These are phyloP conservation scores for Liquidambar formosana DNA, from an alignment of 164 flowering plant genomes.

Conservation along the genomic window DNA sequence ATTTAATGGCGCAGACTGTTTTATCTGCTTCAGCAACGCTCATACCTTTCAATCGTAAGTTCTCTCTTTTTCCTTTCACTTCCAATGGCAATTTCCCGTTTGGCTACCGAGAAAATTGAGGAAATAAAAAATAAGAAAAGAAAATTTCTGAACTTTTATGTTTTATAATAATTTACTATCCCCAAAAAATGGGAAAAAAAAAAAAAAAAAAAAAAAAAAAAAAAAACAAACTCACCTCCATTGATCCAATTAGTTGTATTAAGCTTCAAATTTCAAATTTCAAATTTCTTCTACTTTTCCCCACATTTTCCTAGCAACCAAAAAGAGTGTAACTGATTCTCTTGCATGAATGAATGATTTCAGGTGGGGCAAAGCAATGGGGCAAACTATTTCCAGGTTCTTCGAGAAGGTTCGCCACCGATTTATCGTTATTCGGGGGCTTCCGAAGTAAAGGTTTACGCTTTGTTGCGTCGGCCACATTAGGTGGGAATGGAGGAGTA, in stretches of 20 bases:
- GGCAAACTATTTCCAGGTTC: slow-evolving; percentile 15
- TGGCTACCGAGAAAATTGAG: background rate
- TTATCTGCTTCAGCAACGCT: slow-evolving; percentile 17
- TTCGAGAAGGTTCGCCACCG: slow-evolving; percentile 9
- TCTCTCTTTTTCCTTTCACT: background rate
- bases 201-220: too few species aligned
- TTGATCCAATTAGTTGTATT: background rate
- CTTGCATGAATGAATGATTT: background rate
- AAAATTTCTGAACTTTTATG: too few species aligned
- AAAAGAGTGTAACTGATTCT: background rate
- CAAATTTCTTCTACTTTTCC: background rate
- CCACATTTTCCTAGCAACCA: slow-evolving; percentile 3
- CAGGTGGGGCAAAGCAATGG: slow-evolving; percentile 27
- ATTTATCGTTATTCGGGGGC: background rate
- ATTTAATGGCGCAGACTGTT: slow-evolving; percentile 12
- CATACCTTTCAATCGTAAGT: slow-evolving; percentile 21
- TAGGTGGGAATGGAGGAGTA: slow-evolving; percentile 14
- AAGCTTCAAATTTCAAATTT: background rate
- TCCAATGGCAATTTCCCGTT: background rate
- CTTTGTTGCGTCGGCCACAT: slow-evolving; percentile 16
- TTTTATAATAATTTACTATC: too few species aligned
- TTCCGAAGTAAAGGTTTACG: slow-evolving; percentile 12
- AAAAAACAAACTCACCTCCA: too few species aligned
- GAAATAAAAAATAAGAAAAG: background rate
- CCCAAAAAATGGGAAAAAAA: too few species aligned